Conservation (phyloP, 1,139 yeast species). For the Taphrina flavorubra region DNA sequence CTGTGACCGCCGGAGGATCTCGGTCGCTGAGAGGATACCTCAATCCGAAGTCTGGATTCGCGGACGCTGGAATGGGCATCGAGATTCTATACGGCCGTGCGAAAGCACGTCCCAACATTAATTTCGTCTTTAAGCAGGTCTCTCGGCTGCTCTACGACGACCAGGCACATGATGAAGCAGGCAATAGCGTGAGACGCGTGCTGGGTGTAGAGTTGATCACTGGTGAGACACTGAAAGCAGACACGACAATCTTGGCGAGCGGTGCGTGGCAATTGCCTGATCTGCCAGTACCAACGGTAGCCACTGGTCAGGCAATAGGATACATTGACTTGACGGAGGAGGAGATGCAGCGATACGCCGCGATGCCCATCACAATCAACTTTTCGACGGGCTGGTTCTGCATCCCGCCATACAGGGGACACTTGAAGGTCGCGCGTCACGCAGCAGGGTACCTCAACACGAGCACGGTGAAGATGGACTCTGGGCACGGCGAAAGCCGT, state of each 20-base stretch:
- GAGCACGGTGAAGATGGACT: not conserved
- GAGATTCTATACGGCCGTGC: slow-evolving; percentile 50
- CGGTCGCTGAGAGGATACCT: slow-evolving; percentile 46
- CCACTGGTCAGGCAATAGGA: slow-evolving; percentile 47
- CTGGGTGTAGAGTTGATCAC: slow-evolving; percentile 52
- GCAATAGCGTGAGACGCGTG: slow-evolving; percentile 43
- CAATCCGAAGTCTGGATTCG: slow-evolving; percentile 54
- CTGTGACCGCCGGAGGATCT: not conserved
- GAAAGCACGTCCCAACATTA: slow-evolving; percentile 32
- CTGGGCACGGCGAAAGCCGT: slow-evolving; percentile 2
- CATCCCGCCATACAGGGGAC: slow-evolving; percentile 56
- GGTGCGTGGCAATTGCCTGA: slow-evolving; percentile 54
- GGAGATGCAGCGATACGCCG: slow-evolving; percentile 48
- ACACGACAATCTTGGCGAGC: slow-evolving; percentile 53
- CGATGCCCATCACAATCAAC: slow-evolving; percentile 56
- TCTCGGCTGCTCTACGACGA: slow-evolving; percentile 46
- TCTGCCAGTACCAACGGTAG: slow-evolving; percentile 36
- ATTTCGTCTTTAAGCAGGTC: slow-evolving; percentile 51
- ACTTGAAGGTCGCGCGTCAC: slow-evolving; percentile 54
- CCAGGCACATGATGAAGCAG: slow-evolving; percentile 38
- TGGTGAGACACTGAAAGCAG: slow-evolving; percentile 51
- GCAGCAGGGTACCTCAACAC: slow-evolving; percentile 45
- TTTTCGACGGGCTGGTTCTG: slow-evolving; percentile 58
- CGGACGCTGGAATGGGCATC: slow-evolving; percentile 54
- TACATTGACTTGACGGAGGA: slow-evolving; percentile 45